Evolutionary conservation across 106 monocot genomes (phyloP).

Genomic region (Chionographis japonica): DNA sequence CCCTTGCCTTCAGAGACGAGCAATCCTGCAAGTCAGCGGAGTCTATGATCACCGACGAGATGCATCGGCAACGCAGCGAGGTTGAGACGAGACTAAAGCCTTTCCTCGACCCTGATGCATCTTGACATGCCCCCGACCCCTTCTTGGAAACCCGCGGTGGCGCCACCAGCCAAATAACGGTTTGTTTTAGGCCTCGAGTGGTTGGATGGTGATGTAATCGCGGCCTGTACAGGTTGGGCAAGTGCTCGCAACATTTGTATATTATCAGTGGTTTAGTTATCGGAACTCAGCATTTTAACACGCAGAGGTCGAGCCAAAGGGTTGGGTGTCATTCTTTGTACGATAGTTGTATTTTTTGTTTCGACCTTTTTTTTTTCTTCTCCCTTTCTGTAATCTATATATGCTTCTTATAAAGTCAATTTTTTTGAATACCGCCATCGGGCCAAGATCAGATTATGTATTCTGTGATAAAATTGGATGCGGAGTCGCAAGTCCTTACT

Average conservation of each 20-base stretch:
- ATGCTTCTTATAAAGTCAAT: background rate
- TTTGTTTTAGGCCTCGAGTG: background rate
- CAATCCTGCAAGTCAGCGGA: conserved; percentile 63
- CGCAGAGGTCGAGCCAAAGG: conserved; percentile 9
- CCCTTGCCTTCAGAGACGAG: conserved; percentile 81
- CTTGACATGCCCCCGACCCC: conserved; percentile 1
- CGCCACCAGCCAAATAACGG: background rate
- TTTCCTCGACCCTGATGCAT: conserved; percentile 39
- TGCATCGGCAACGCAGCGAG: conserved; percentile 34
- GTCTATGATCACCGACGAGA: conserved; percentile 64
- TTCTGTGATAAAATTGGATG: no score
- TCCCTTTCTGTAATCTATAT: conserved; percentile 10
- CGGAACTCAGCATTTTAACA: background rate
- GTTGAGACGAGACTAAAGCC: conserved; percentile 47
- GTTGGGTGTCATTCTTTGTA: conserved; percentile 42
- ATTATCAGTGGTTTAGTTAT: background rate
- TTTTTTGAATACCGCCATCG: no score
- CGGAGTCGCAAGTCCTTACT: no score
- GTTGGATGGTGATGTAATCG: background rate
- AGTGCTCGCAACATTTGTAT: conserved; percentile 4
- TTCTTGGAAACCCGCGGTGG: background rate
- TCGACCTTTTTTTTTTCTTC: background rate
- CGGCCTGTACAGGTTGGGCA: background rate
- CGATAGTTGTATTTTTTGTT: conserved; percentile 17
- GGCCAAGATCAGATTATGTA: no score